Evolutionary conservation across 148 eudicot species (phyloP), one percentile per base, ranked within the genome.

Genomic region (Fallopia convolvulus): DNA sequence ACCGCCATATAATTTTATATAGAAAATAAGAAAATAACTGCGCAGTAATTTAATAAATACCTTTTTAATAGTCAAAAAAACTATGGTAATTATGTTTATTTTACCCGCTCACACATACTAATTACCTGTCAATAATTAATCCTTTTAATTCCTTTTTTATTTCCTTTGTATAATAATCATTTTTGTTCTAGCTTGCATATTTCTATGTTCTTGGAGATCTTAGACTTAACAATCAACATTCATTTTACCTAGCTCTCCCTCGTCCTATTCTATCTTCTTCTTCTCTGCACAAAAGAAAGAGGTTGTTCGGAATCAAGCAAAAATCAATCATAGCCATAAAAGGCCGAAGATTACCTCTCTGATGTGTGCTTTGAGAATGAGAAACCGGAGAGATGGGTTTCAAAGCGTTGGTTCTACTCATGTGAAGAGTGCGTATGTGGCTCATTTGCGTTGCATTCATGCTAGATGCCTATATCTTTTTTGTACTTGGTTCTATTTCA

Each of bases 341-440:
- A 63, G 17, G 73, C 17, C 11, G 74, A 71, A 49, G 74, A 71
- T 44, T 71, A 71, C 30, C 40, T 39, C 3, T 71, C 30, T 40
- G 6, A 39, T 39, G 49, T 36, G 20, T 71, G 74, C 21, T n/a
- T 63, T 11, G 70, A 63, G 70, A 63, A 21, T 23, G 40, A 3
- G 9, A 39, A 63, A 20, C 30, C 48, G 14, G 30, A 71, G 1
- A 44, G 49, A 71, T 10, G 47, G 5, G 74, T 40, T 71, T 49
- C 74, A 14, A 40, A 39, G 30, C 3, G 46, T 1, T 71, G 74
- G 74, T 40, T 17, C 49, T 71, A 71, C 15, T 39, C 46, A 1
- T 71, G 74, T 71, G 48, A 71, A 71, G 74, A 71, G 49, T 71
- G 74, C 5, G 20, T 71, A 15, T 71, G 47, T 44, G 23, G 74